Conservation (phyloP, 768 basidiomycete genomes). For the Leccinum sublutescens region DNA sequence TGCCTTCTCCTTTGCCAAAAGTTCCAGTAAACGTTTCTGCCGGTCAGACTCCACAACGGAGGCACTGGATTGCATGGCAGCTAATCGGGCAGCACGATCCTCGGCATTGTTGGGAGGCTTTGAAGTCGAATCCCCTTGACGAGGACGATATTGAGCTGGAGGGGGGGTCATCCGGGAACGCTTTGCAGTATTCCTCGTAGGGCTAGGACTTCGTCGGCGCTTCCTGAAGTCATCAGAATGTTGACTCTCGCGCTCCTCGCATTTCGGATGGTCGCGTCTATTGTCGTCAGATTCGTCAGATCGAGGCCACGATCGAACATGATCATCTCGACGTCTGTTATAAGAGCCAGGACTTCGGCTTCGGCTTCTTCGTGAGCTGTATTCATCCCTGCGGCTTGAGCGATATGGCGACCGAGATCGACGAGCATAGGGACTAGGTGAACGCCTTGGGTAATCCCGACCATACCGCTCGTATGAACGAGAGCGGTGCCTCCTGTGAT, state of each 20-base stretch:
- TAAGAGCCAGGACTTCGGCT: constrained; percentile 31
- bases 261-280: constrained; percentile 29
- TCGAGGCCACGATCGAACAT: constrained; percentile 43
- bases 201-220: constrained; percentile 39
- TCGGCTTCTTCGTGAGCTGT: constrained; percentile 26
- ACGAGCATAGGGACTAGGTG: constrained; percentile 45
- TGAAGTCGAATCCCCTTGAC: constrained; percentile 10
- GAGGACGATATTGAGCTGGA: constrained; percentile 23
- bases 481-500: constrained; percentile 29
- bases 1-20: constrained; percentile 76
- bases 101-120: constrained; percentile 31
- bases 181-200: constrained; percentile 36
- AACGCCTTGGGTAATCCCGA: constrained; percentile 34
- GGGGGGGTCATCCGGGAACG: constrained; percentile 49
- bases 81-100: constrained; percentile 81
- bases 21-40: constrained; percentile 61
- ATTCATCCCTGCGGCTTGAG: constrained; percentile 21
- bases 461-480: constrained; percentile 31
- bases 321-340: constrained; percentile 15
- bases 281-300: constrained; percentile 55
- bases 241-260: constrained; percentile 20
- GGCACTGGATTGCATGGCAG: constrained; percentile 84
- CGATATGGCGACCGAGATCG: constrained; percentile 47
- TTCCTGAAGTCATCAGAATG: constrained; percentile 37
- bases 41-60: constrained; percentile 64